Evolutionary conservation across 2,329 filamentous ascomycete species (phyloP), one percentile per base, ranked within the genome.

Genomic region (Aureobasidium namibiae): DNA sequence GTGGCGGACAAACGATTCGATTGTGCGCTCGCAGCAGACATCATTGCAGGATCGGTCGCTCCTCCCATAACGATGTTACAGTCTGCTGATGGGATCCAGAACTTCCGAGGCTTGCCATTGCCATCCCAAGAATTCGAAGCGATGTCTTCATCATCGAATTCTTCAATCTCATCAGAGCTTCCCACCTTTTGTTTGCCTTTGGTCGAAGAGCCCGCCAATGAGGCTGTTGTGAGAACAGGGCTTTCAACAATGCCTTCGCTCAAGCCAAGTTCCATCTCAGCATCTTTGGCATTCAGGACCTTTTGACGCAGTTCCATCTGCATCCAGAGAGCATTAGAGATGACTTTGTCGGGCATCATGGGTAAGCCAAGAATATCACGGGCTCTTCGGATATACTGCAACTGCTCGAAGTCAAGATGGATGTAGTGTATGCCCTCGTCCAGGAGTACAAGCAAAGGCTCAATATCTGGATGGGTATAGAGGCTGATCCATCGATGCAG

Each of bases 371-470:
- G 75, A 14, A 78, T 69, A 64, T 84, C 81, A 45, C 75, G 74
- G 23, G 80, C 73, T 52, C 67, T 70, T 11, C 76, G 74, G 58
- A 83, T 82, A 63, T 76, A 79, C 61, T 83, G 79, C 9, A 84
- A 68, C 61, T 82, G 80, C 63, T 83, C 81, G 61, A 82, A 83
- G 36, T 80, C 77, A 64, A 84, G 75, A 66, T 84, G 81, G 3
- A 82, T 74, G 68, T 83, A 84, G 65, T 83, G 80, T 9, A 84
- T 82, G 0, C 81, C 81, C 68, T 82, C 79, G 60, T 84, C 80
- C 4, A 84, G 69, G 2, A 84, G 69, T 0, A 82, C 80, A 8
- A 82, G 69, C 5, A 84, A 69, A 10, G 80, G 80, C 63, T 80
- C 79, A 44, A 83, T 74, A 42, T 83, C 81, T 0, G 77, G 74